phyloP scores from a whole-genome alignment of 2,329 filamentous ascomycete species.

The Epichloe bromicola region DNA sequence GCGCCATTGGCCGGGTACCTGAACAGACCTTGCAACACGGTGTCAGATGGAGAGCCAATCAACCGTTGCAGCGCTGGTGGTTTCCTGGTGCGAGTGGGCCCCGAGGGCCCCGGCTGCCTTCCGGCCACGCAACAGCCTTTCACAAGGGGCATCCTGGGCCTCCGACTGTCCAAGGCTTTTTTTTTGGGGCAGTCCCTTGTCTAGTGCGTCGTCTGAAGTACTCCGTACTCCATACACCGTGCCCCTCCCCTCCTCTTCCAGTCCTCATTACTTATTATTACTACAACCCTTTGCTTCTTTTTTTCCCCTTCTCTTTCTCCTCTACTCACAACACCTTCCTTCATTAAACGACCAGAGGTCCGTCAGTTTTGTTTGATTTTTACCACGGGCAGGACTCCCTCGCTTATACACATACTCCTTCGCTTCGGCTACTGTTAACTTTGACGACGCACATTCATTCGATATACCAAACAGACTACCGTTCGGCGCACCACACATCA shows the following conservation, averaged over 20 bases:
- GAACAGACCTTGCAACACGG: constrained; percentile 5
- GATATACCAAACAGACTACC: constrained; percentile 4
- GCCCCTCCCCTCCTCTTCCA: background rate
- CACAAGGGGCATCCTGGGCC: background rate
- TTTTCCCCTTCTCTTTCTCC: background rate
- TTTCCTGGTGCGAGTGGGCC: background rate
- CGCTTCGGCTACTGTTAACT: background rate
- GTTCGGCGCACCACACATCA: background rate
- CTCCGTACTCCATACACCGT: too few relatives aligned
- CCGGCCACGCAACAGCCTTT: background rate
- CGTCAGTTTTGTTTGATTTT: constrained; percentile 6
- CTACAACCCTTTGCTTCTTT: background rate
- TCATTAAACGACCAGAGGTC: constrained; percentile 4
- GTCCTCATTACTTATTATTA: background rate
- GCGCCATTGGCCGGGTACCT: constrained; percentile 19
- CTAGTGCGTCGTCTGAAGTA: too few relatives aligned
- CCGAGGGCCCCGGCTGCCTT: background rate
- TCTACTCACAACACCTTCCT: constrained; percentile 4
- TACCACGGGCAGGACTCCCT: constrained; percentile 8
- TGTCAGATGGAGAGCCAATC: background rate
- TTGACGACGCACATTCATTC: background rate
- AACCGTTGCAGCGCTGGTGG: background rate
- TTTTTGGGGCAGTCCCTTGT: background rate
- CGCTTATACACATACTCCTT: constrained; percentile 6
- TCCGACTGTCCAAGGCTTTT: background rate